Evolutionary conservation across 176 grass and related monocot species (phyloP).

Genomic region (Ensete glaucum): DNA sequence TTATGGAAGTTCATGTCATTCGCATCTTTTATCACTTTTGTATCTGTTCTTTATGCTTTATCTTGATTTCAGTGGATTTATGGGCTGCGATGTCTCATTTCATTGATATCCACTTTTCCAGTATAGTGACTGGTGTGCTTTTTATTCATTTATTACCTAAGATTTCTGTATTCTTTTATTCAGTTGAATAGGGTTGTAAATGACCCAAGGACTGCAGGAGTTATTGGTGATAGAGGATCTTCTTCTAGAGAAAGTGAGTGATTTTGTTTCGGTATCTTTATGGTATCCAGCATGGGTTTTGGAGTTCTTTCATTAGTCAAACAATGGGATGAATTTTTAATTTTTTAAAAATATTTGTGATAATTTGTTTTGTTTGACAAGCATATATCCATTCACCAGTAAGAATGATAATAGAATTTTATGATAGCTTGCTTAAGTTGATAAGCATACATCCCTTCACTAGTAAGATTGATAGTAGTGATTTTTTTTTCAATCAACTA

Average conservation of each 20-base stretch:
- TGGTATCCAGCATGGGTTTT: neutral
- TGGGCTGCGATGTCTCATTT: too few species aligned
- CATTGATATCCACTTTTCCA: too few species aligned
- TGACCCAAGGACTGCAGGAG: slow-evolving; percentile 62
- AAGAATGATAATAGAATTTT: too few species aligned
- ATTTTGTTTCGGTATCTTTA: neutral
- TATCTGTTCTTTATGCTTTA: too few species aligned
- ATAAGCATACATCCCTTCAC: too few species aligned
- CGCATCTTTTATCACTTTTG: too few species aligned
- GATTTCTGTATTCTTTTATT: slow-evolving; percentile 16
- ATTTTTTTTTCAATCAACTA: too few species aligned
- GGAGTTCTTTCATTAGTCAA: neutral
- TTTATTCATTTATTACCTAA: neutral
- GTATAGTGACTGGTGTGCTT: too few species aligned
- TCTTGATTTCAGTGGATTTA: too few species aligned
- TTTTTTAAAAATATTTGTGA: neutral
- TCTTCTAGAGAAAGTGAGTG: slow-evolving; percentile 97
- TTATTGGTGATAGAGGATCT: slow-evolving; percentile 91
- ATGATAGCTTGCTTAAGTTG: too few species aligned
- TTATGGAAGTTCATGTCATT: too few species aligned
- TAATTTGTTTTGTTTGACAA: neutral
- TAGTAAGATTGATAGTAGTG: too few species aligned
- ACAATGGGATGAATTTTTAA: neutral
- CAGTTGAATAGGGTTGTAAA: slow-evolving; percentile 87
- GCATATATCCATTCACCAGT: neutral